Evolutionary conservation across 148 eudicot genomes (phyloP).

Genomic region (Simmondsia chinensis): DNA sequence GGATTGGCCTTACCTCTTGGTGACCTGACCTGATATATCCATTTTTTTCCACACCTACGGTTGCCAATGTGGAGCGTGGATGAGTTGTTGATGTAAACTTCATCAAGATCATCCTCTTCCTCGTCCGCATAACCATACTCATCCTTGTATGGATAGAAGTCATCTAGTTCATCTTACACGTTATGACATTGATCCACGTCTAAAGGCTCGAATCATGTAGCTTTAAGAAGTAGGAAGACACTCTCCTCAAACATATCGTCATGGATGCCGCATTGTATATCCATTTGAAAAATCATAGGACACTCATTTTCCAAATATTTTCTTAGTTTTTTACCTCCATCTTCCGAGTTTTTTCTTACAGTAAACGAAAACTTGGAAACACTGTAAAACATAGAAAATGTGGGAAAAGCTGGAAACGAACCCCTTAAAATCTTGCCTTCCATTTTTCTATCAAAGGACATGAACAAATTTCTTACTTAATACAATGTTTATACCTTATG

Average conservation of each 20-base stretch:
- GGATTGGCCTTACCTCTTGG: conserved; percentile 71
- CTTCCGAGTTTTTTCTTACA: too few relatives aligned
- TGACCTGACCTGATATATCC: conserved; percentile 71
- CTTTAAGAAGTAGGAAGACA: conserved; percentile 70
- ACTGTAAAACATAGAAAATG: too few relatives aligned
- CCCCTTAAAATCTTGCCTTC: too few relatives aligned
- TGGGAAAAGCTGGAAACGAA: too few relatives aligned
- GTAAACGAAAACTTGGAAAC: too few relatives aligned
- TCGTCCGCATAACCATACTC: conserved; percentile 36
- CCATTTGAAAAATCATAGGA: too few relatives aligned
- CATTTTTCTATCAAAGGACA: too few relatives aligned
- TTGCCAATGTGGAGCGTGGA: conserved; percentile 57
- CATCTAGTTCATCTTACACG: conserved; percentile 34
- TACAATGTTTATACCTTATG: too few relatives aligned
- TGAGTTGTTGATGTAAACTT: conserved; percentile 40
- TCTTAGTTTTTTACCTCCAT: too few relatives aligned
- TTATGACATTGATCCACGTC: conserved; percentile 42
- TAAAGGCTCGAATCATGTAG: conserved; percentile 71
- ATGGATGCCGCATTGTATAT: conserved; percentile 79
- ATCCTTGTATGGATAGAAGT: conserved; percentile 28
- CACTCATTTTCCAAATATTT: too few relatives aligned
- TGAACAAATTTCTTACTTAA: too few relatives aligned
- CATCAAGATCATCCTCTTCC: conserved; percentile 46
- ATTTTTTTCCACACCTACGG: conserved; percentile 80
- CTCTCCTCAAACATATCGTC: conserved; percentile 84